Conservation (phyloP, 306 rosid species). For the Nissolia schottii region DNA sequence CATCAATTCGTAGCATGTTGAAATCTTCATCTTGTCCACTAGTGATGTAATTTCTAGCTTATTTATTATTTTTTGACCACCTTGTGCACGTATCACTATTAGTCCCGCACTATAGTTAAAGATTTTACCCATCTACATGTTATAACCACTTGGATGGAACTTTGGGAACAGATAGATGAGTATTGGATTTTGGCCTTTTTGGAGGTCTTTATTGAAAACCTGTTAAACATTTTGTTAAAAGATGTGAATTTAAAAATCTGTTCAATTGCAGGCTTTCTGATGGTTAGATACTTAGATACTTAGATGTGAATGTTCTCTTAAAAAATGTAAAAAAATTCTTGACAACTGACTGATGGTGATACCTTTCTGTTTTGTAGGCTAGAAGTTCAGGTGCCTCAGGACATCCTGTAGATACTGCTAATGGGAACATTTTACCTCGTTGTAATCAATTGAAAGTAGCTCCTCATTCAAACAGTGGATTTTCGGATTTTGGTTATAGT, state of each 20-base stretch:
- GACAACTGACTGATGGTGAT: background rate
- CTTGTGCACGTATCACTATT: background rate
- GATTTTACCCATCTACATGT: background rate
- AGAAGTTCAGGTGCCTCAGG: conserved; percentile 45
- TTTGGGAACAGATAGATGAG: background rate
- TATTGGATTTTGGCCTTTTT: background rate
- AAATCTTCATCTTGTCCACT: too few relatives aligned
- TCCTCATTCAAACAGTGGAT: conserved; percentile 35
- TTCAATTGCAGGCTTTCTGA: background rate
- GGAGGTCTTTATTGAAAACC: background rate
- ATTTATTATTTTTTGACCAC: too few relatives aligned
- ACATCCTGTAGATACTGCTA: conserved; percentile 45
- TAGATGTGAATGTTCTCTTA: background rate
- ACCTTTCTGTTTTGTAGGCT: conserved; percentile 36
- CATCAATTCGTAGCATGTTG: too few relatives aligned
- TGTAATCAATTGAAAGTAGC: conserved; percentile 47
- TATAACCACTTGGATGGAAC: background rate
- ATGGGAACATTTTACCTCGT: conserved; percentile 46
- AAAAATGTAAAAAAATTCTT: background rate
- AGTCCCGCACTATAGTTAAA: too few relatives aligned
- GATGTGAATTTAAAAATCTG: background rate
- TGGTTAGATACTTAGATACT: background rate
- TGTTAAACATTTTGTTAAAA: too few relatives aligned
- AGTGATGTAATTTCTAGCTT: too few relatives aligned
- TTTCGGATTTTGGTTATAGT: conserved; percentile 57